Percentiles rank a stretch among this genome's conserved stretches.
These are phyloP conservation scores for Tuber melanosporum DNA, from an alignment of 495 filamentous ascomycete species.

Conservation along the genomic window DNA sequence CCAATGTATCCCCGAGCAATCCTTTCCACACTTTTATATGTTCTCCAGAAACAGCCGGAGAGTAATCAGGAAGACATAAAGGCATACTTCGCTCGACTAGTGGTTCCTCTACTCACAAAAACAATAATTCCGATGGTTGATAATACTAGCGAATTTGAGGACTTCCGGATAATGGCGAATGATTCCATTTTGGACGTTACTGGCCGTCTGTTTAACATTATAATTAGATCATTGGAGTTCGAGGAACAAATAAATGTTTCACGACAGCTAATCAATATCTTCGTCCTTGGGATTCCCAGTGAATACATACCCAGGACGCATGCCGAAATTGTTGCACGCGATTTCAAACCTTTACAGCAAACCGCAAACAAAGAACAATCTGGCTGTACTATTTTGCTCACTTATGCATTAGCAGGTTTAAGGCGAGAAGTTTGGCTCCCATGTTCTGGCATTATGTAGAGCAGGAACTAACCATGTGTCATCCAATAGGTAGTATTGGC, in stretches of 20 bases:
- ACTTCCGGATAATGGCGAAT: slow-evolving; percentile 49
- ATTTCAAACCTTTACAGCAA: slow-evolving; percentile 30
- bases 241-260: slow-evolving; percentile 54
- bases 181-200: slow-evolving; percentile 55
- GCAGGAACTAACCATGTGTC: not conserved
- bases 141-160: slow-evolving; percentile 41
- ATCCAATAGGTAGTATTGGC: slow-evolving; percentile 7
- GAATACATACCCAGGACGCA: slow-evolving; percentile 17
- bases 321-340: slow-evolving; percentile 20
- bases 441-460: not conserved
- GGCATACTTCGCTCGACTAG: slow-evolving; percentile 57
- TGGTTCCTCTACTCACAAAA: slow-evolving; percentile 49
- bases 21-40: slow-evolving; percentile 59
- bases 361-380: slow-evolving; percentile 43
- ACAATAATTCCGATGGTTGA: slow-evolving; percentile 45
- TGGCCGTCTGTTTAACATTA: slow-evolving; percentile 58
- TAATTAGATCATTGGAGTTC: slow-evolving; percentile 51
- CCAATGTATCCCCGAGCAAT: slow-evolving; percentile 55
- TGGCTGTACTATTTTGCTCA: slow-evolving; percentile 55
- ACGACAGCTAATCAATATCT: slow-evolving; percentile 55
- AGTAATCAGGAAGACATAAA: slow-evolving; percentile 49
- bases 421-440: slow-evolving; percentile 44
- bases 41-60: slow-evolving; percentile 52
- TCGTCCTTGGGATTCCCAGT: slow-evolving; percentile 41
- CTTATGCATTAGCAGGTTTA: slow-evolving; percentile 57